Percentiles rank a stretch among this genome's conserved stretches.
These are phyloP conservation scores for Cryptosporidium xiaoi DNA, from an alignment of 169 alveolate genomes.

Conservation along the genomic window DNA sequence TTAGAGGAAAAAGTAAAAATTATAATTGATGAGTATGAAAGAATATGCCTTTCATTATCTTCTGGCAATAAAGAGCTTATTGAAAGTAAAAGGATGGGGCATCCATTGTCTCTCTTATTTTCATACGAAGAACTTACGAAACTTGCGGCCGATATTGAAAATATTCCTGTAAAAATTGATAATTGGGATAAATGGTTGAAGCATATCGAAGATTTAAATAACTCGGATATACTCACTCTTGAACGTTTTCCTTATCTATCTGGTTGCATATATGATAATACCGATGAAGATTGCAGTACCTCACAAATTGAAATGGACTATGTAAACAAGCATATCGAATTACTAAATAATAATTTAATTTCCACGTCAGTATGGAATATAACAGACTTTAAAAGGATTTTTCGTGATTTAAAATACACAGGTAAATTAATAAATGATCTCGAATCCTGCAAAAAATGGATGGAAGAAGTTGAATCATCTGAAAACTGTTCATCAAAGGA, in stretches of 20 bases:
- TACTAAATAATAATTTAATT: conserved; percentile 1
- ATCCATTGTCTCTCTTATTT: conserved; percentile 38
- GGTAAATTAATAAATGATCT: conserved; percentile 44
- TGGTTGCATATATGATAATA: neutral
- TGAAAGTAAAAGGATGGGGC: neutral
- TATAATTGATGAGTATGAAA: conserved; percentile 20
- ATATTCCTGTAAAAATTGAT: conserved; percentile 21
- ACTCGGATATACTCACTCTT: conserved; percentile 3
- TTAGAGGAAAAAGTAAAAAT: conserved; percentile 22
- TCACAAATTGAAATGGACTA: conserved; percentile 6
- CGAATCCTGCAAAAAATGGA: conserved; percentile 4
- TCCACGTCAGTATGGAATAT: conserved; percentile 40
- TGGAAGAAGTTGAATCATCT: conserved; percentile 1
- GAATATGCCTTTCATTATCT: neutral
- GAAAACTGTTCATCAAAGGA: neutral
- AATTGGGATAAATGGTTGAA: conserved; percentile 61
- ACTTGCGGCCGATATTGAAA: neutral
- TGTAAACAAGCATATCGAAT: conserved; percentile 1
- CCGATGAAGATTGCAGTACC: neutral
- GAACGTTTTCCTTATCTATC: conserved; percentile 11
- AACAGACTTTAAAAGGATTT: conserved; percentile 6
- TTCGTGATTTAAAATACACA: conserved; percentile 32
- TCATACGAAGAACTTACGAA: conserved; percentile 25
- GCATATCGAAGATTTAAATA: conserved; percentile 28
- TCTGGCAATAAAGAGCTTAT: conserved; percentile 15